A percentile compares a stretch with the other conserved stretches of the same genome.
Evolutionary conservation across 1,139 yeast genomes (phyloP).

Genomic region (Suhomyces choctaworum): DNA sequence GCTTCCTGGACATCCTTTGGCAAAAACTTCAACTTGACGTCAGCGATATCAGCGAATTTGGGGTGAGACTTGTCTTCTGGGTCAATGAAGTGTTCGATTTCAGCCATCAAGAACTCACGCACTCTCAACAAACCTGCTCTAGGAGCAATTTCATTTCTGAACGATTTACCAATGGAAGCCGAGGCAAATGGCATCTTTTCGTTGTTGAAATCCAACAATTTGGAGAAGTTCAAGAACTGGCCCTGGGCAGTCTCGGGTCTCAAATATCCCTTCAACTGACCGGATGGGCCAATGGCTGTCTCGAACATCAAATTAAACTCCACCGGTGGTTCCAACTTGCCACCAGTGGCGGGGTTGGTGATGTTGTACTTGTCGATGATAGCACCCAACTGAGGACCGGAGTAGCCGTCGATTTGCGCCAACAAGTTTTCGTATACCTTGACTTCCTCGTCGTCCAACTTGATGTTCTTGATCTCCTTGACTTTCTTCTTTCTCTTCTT

Average conservation of each 20-base stretch:
- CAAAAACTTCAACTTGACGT: slow-evolving; percentile 71
- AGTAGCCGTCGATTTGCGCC: slow-evolving; percentile 93
- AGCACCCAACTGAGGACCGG: slow-evolving; percentile 90
- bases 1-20: slow-evolving; percentile 85
- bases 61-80: slow-evolving; percentile 83
- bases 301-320: slow-evolving; percentile 99
- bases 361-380: slow-evolving; percentile 78
- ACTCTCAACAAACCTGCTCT: slow-evolving; percentile 97
- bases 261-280: slow-evolving; percentile 89
- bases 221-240: slow-evolving; percentile 92
- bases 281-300: slow-evolving; percentile 98
- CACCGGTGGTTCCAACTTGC: slow-evolving; percentile 80
- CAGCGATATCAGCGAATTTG: slow-evolving; percentile 73
- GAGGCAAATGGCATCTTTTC: slow-evolving; percentile 98
- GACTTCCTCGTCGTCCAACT: slow-evolving; percentile 77
- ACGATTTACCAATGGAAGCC: slow-evolving; percentile 97
- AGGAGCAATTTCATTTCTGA: slow-evolving; percentile 98
- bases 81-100: slow-evolving; percentile 97
- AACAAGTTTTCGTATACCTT: slow-evolving; percentile 80
- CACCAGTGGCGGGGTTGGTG: slow-evolving; percentile 89
- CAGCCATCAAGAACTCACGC: slow-evolving; percentile 98
- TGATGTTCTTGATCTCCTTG: slow-evolving; percentile 86
- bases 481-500: slow-evolving; percentile 93
- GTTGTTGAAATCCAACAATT: slow-evolving; percentile 92
- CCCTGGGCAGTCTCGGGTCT: slow-evolving; percentile 99